These are phyloP conservation scores for Medicago truncatula DNA, from an alignment of 306 rosid species.

Conservation along the genomic window MtrunA17r5.0-ANR NC_053044.1:25575501-25576000, in stretches of 20 bases:
- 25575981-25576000: no score
- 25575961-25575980: not conserved
- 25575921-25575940: not conserved
- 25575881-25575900: not conserved
- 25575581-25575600: not conserved
- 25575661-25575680: not conserved
- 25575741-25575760: no score
- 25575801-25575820: no score
- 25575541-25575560: not conserved
- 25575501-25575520: no score
- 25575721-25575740: no score
- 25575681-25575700: not conserved
- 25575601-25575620: not conserved
- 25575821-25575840: no score
- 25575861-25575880: not conserved
- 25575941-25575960: not conserved
- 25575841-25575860: not conserved
- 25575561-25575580: not conserved
- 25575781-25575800: no score
- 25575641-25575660: not conserved
- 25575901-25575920: conserved; percentile 5
- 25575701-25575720: no score
- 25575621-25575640: not conserved
- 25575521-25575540: no score
- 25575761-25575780: no score